Conservation (phyloP, 148 eudicot species). For the Rhododendron kiyosumense region DNA sequence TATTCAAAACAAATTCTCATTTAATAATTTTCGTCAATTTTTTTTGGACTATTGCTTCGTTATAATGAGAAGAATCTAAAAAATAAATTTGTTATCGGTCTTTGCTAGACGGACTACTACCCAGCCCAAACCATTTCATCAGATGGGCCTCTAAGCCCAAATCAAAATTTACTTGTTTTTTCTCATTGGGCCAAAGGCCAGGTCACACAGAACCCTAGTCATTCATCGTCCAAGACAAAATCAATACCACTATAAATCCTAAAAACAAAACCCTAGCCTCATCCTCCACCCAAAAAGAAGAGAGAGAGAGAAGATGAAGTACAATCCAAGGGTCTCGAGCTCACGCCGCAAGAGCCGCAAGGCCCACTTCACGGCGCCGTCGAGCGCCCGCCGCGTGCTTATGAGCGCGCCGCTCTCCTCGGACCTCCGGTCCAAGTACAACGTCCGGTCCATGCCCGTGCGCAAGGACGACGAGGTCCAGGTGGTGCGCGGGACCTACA, state of each 20-base stretch:
- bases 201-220: neutral
- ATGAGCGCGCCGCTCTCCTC: conserved; percentile 61
- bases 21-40: no score
- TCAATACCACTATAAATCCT: neutral
- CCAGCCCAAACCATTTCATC: no score
- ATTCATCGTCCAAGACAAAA: no score
- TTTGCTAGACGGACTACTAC: no score
- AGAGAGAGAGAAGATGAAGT: conserved; percentile 48
- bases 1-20: no score
- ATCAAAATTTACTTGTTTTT: neutral
- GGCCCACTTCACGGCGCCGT: conserved; percentile 76
- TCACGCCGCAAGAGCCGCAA: conserved; percentile 62
- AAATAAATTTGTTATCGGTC: no score
- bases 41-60: no score
- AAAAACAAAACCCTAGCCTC: conserved; percentile 16
- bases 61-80: no score
- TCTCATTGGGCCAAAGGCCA: neutral
- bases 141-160: neutral
- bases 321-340: conserved; percentile 58
- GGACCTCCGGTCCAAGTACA: conserved; percentile 61
- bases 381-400: conserved; percentile 60
- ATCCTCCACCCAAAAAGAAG: neutral
- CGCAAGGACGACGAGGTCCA: conserved; percentile 78
- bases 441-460: conserved; percentile 60
- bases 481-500: conserved; percentile 61